A percentile compares a stretch with the other conserved stretches of the same genome.
phyloP scores from a whole-genome alignment of 768 basidiomycete species.

The Mrakia blollopis region DNA sequence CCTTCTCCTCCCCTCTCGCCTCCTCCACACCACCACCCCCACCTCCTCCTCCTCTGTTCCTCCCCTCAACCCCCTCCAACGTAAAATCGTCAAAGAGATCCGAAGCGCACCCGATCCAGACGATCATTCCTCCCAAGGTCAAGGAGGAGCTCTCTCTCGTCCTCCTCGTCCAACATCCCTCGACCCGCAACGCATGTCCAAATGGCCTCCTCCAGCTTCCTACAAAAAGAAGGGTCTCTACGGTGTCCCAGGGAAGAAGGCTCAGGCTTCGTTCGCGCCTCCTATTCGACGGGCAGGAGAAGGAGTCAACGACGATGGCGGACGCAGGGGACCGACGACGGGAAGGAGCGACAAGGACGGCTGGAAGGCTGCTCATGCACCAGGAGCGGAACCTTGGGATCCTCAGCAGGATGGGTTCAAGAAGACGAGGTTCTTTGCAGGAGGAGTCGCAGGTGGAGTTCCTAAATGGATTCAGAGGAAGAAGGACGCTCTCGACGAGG shows the following conservation, averaged over 20 bases:
- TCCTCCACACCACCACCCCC: not conserved
- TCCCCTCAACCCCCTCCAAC: not conserved
- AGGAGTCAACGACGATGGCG: not conserved
- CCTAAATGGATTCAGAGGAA: slow-evolving; percentile 5
- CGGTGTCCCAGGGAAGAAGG: not conserved
- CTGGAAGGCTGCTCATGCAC: not conserved
- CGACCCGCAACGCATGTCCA: not conserved
- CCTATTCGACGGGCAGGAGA: not conserved
- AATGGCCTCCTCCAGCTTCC: slow-evolving; percentile 9
- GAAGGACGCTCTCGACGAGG: not conserved
- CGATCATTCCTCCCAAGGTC: not conserved
- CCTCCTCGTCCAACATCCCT: not conserved
- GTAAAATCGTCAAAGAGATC: not conserved
- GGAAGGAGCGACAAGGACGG: not conserved
- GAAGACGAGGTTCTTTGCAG: not conserved
- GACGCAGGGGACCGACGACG: not conserved
- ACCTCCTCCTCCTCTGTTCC: not conserved
- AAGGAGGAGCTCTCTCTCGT: too few species aligned
- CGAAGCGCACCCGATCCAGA: not conserved
- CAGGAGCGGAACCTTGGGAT: not conserved
- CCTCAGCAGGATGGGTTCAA: not conserved
- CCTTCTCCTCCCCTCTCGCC: not conserved
- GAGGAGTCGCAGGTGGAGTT: not conserved
- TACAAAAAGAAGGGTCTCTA: not conserved
- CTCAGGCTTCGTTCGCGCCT: not conserved